Base-by-base conservation (phyloP, 2,329 filamentous ascomycete genomes). In the Sarocladium strictum region DNA sequence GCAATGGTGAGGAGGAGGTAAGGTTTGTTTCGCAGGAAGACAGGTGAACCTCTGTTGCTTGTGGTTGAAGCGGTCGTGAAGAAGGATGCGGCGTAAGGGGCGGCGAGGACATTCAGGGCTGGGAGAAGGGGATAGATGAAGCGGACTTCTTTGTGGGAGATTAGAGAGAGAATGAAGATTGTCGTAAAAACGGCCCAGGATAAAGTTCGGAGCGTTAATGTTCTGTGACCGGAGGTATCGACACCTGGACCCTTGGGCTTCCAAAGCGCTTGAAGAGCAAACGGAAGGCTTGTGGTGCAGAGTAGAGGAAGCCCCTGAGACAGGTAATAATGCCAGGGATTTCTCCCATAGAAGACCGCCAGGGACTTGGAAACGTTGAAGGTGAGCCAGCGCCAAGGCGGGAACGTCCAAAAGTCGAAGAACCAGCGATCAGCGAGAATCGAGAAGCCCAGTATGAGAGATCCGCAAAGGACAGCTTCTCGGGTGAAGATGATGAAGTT, bases 61-160 rank as follows among this genome's bases (percentile, higher is more conserved):
- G n/a, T n/a, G n/a, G n/a, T n/a, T n/a, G n/a, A n/a, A n/a, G n/a
- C n/a, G n/a, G n/a, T n/a, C n/a, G n/a, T n/a, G 67, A 93, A 90
- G 72, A 89, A 91, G 9, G 75, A 68, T 2, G 81, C 75, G 15
- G 89, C 71, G 2, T 84, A 78, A 0, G 83, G 80, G 0, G 90
- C 90, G 1, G 89, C 83, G 37, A 97, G 75, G 58, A 96, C 74
- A 66, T 94, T 90, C 6, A 99, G 79, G n/a, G 86, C 79, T 1
- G 94, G 93, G 1, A 97, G 79, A 17, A 99, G 79, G 1, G 94
- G 93, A 64, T 96, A 96, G 61, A 97, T 89, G 74, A 99, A 99
- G 64, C 94, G 90, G 62, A 96, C 89, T 76, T 99, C 94, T 69
- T 99, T 99, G 73, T 99, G 94, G 1, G 90, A 85, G 60, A 97